Conservation (phyloP, 768 basidiomycete species). For the Boletus huronensis region DNA sequence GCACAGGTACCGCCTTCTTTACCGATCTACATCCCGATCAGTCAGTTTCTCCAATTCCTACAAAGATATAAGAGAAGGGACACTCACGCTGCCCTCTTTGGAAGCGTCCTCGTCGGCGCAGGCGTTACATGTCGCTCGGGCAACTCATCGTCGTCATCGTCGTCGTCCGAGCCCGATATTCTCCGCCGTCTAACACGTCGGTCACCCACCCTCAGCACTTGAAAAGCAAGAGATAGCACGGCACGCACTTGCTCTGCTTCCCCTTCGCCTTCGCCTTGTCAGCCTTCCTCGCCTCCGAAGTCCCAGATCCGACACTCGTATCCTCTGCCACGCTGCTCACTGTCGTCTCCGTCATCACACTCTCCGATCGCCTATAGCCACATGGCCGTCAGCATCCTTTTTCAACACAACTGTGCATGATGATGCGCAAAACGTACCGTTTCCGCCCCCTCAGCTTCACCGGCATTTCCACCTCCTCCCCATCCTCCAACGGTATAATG, state of each 20-base stretch:
- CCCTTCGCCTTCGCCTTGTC: slow-evolving; percentile 28
- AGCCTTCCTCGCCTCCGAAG: slow-evolving; percentile 17
- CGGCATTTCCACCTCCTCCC: slow-evolving; percentile 43
- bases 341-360: slow-evolving; percentile 45
- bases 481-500: slow-evolving; percentile 65
- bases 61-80: background rate
- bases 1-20: slow-evolving; percentile 34
- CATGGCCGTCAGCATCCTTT: background rate
- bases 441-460: slow-evolving; percentile 43
- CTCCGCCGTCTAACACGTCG: slow-evolving; percentile 45
- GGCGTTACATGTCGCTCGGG: slow-evolving; percentile 28
- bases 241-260: slow-evolving; percentile 41
- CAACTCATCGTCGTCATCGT: slow-evolving; percentile 42
- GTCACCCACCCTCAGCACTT: background rate
- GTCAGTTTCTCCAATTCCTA: background rate
- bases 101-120: slow-evolving; percentile 49
- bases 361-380: slow-evolving; percentile 53
- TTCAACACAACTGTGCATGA: too few species aligned
- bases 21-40: slow-evolving; percentile 31
- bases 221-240: background rate
- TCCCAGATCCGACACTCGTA: slow-evolving; percentile 32
- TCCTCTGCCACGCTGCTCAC: slow-evolving; percentile 40
- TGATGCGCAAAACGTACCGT: slow-evolving; percentile 40
- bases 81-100: slow-evolving; percentile 57
- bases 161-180: slow-evolving; percentile 50